A percentile compares a stretch with the other conserved stretches of the same genome.
Conservation (phyloP, 305 asterid species). For the Withania somnifera region DNA sequence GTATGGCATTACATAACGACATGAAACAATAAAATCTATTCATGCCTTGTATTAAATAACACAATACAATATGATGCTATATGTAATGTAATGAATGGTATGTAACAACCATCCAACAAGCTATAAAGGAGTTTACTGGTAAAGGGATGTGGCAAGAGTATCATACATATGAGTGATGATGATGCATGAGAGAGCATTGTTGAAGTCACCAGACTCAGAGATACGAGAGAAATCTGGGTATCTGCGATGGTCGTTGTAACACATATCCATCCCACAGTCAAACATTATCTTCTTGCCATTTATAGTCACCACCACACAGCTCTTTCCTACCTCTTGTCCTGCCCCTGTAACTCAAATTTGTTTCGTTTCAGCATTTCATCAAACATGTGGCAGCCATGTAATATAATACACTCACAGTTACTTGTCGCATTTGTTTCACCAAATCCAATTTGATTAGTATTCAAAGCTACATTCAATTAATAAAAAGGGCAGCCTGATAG, state of each 20-base stretch:
- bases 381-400: constrained; percentile 10
- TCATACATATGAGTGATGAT: constrained; percentile 69
- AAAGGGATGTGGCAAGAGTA: neutral
- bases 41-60: neutral
- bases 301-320: constrained; percentile 76
- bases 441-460: no score
- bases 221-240: constrained; percentile 75
- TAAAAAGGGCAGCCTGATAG: no score
- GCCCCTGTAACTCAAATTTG: constrained; percentile 43
- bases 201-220: constrained; percentile 40
- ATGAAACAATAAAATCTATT: neutral
- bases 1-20: neutral
- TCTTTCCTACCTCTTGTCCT: constrained; percentile 96
- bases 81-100: neutral
- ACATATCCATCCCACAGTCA: constrained; percentile 96
- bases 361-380: constrained; percentile 10
- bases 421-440: no score
- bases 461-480: no score
- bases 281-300: constrained; percentile 85
- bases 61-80: neutral
- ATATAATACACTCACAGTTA: no score
- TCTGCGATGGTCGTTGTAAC: constrained; percentile 50
- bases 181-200: constrained; percentile 54
- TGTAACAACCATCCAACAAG: neutral
- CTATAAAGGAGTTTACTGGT: neutral